A percentile compares a stretch with the other conserved stretches of the same genome.
These are phyloP conservation scores for Botrytis fragariae DNA, from an alignment of 2,329 filamentous ascomycete species.

Conservation along the genomic window DNA sequence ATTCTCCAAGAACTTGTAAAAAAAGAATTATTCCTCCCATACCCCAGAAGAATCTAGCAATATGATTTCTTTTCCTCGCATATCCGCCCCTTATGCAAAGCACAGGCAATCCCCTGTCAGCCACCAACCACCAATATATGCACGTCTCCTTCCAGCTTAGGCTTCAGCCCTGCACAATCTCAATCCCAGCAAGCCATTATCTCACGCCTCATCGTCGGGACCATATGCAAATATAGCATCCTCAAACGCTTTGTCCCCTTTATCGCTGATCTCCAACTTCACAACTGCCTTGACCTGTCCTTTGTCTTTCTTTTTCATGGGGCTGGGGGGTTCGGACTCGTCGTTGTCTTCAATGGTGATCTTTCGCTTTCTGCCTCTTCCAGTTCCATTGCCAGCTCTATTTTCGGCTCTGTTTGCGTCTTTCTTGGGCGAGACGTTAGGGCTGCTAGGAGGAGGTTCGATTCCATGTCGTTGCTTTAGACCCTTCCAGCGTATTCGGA, in stretches of 20 bases:
- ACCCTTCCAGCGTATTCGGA: not conserved
- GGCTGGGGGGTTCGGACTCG: not conserved
- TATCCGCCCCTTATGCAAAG: conserved; percentile 9
- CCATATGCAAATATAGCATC: not conserved
- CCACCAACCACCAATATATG: conserved; percentile 5
- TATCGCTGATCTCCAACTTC: not conserved
- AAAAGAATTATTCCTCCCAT: not conserved
- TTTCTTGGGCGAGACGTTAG: not conserved
- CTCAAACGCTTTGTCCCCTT: conserved; percentile 7
- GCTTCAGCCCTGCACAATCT: conserved; percentile 9
- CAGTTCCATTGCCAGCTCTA: too few species aligned
- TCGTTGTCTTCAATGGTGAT: not conserved
- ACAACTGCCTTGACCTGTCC: not conserved
- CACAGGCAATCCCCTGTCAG: not conserved
- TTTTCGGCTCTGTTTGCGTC: not conserved
- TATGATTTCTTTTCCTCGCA: not conserved
- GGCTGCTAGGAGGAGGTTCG: not conserved
- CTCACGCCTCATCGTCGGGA: not conserved
- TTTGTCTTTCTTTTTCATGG: conserved; percentile 1
- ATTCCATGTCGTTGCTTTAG: not conserved
- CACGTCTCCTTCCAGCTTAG: not conserved
- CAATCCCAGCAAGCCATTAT: not conserved
- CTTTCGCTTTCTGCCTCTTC: conserved; percentile 6
- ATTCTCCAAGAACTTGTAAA: not conserved
- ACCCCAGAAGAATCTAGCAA: not conserved